Evolutionary conservation across 495 filamentous ascomycete species (phyloP).

Genomic region (Stereocaulon alpinum): DNA sequence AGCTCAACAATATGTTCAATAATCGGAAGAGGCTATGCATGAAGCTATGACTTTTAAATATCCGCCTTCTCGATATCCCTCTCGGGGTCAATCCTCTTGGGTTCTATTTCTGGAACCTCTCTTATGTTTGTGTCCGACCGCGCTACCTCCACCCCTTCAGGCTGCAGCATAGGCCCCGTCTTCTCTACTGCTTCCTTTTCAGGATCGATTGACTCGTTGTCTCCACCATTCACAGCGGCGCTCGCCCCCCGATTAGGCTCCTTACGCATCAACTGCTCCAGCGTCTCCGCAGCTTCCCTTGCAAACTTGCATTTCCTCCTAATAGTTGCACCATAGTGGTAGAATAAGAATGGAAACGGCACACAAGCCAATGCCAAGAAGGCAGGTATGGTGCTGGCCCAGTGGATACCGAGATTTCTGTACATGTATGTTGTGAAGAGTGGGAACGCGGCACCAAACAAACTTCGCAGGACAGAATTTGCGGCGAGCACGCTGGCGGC

Average conservation of each 20-base stretch:
- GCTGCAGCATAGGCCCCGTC: not conserved
- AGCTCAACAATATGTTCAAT: not conserved
- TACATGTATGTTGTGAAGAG: conserved; percentile 78
- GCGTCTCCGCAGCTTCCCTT: conserved; percentile 38
- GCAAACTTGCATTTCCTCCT: conserved; percentile 66
- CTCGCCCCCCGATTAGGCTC: not conserved
- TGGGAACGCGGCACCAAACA: conserved; percentile 76
- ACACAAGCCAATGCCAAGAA: conserved; percentile 67
- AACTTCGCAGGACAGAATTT: conserved; percentile 56
- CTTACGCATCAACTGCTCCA: not conserved
- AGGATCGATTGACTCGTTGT: not conserved
- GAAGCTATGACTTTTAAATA: not conserved
- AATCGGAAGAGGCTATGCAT: not conserved
- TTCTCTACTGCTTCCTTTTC: not conserved
- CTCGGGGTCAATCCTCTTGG: not conserved
- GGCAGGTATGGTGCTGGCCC: conserved; percentile 67
- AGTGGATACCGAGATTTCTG: conserved; percentile 63
- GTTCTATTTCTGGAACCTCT: not conserved
- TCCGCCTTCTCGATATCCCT: conserved; percentile 10
- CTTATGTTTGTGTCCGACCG: not conserved
- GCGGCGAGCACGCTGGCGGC: conserved; percentile 73
- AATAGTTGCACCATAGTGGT: conserved; percentile 59
- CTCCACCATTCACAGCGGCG: conserved; percentile 14
- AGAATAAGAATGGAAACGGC: conserved; percentile 74
- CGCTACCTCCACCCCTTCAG: conserved; percentile 7